Evolutionary conservation across 1,284 basidiomycete genomes (phyloP).

Genomic region (Sphagnurus paluster): DNA sequence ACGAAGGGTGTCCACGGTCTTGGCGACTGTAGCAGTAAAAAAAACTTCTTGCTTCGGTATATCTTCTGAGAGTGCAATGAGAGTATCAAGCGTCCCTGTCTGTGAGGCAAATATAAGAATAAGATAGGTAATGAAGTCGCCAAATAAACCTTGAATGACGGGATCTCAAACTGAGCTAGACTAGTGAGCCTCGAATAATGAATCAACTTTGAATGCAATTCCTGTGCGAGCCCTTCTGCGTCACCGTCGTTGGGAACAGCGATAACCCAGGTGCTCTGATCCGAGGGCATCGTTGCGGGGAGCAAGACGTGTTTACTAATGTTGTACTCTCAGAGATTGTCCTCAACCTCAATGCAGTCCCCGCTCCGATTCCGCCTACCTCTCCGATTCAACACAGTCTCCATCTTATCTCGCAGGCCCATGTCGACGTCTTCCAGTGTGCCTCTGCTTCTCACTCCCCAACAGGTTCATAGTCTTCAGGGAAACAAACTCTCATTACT

Average conservation of each 20-base stretch:
- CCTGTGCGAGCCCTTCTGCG: conserved; percentile 65
- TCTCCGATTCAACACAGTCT: neutral
- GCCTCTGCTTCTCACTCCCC: conserved; percentile 55
- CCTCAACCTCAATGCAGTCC: conserved; percentile 2
- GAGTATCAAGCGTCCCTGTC: conserved; percentile 93
- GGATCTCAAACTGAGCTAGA: conserved; percentile 63
- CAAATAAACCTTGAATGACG: conserved; percentile 72
- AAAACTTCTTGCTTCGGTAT: conserved; percentile 90
- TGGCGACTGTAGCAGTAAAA: conserved; percentile 87
- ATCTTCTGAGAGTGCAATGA: conserved; percentile 90
- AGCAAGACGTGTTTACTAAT: conserved; percentile 18
- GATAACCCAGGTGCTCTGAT: conserved; percentile 83
- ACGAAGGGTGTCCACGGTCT: conserved; percentile 93
- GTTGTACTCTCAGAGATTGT: conserved; percentile 13
- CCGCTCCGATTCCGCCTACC: neutral
- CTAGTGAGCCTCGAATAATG: conserved; percentile 53
- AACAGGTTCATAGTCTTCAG: conserved; percentile 42
- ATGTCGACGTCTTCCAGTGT: conserved; percentile 38
- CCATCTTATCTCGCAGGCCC: conserved; percentile 11
- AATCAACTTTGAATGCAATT: conserved; percentile 57
- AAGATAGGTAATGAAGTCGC: conserved; percentile 11
- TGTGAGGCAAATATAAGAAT: conserved; percentile 35
- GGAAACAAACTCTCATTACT: conserved; percentile 50
- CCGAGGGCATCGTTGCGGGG: conserved; percentile 66
- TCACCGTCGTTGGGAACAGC: conserved; percentile 77